phyloP scores from a whole-genome alignment of 495 filamentous ascomycete species.

The Xylaria castorea region DNA sequence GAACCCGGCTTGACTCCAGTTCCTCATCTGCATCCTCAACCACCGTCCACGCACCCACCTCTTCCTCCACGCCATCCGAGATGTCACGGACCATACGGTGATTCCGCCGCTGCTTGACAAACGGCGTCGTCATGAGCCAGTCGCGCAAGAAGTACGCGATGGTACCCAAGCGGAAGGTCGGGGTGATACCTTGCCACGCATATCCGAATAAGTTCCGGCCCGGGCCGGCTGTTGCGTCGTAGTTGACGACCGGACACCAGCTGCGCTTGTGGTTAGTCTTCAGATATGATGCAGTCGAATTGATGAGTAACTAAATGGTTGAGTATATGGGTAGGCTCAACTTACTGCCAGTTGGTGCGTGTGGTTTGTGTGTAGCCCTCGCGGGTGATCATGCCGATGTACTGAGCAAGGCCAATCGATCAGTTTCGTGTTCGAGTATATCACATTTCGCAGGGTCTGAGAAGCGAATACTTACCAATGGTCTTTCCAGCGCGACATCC shows the following conservation, averaged over 20 bases:
- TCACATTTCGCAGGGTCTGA: not conserved
- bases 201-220: not conserved
- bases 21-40: not conserved
- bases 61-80: not conserved
- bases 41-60: not conserved
- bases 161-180: not conserved
- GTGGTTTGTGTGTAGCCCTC: not conserved
- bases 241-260: conserved; percentile 17
- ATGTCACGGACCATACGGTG: not conserved
- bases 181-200: not conserved
- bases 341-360: conserved; percentile 10
- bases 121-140: conserved; percentile 13
- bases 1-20: not conserved
- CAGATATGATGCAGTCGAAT: not conserved
- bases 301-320: not conserved
- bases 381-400: conserved; percentile 14
- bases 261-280: not conserved
- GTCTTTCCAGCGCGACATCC: not conserved
- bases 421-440: not conserved
- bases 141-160: not conserved
- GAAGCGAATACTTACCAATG: not conserved
- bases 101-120: not conserved
- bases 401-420: not conserved
- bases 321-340: not conserved
- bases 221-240: conserved; percentile 9